Percentiles rank a stretch among this genome's conserved stretches.
Conservation (phyloP, 2,329 filamentous ascomycete genomes). For the Fusarium palustre region DNA sequence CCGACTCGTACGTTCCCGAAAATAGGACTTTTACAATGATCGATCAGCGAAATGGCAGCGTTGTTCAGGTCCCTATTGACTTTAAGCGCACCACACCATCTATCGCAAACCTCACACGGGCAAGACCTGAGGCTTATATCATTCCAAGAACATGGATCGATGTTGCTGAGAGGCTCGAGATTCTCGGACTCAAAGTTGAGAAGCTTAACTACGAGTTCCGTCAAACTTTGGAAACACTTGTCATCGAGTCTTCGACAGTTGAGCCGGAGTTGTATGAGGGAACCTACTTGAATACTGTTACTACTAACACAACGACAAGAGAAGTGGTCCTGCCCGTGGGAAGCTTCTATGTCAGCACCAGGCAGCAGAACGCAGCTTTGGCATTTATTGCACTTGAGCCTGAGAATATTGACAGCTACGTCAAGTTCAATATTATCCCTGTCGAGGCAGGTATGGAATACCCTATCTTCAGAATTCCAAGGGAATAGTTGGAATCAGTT, state of each 20-base stretch:
- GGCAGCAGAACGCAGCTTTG: constrained; percentile 23
- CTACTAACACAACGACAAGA: constrained; percentile 7
- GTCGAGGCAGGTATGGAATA: constrained; percentile 16
- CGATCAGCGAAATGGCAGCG: constrained; percentile 1
- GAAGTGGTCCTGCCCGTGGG: constrained; percentile 1
- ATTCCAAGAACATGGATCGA: constrained; percentile 15
- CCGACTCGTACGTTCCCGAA: background rate
- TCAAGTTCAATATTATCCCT: constrained; percentile 21
- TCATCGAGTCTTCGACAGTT: background rate
- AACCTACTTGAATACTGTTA: constrained; percentile 13
- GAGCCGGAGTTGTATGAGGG: constrained; percentile 19
- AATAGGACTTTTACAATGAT: constrained; percentile 18
- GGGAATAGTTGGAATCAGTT: background rate
- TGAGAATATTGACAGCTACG: constrained; percentile 27
- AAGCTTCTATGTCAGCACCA: constrained; percentile 10
- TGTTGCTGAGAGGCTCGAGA: constrained; percentile 1
- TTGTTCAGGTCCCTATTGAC: constrained; percentile 13
- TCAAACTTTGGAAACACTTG: background rate
- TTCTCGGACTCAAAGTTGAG: constrained; percentile 3
- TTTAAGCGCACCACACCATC: constrained; percentile 19
- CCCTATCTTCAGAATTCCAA: constrained; percentile 10
- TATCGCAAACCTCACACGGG: constrained; percentile 6
- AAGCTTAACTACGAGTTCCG: constrained; percentile 7
- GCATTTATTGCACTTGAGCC: constrained; percentile 20
- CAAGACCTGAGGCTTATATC: constrained; percentile 12